Conservation (phyloP, 345 rosid species). For the Streptanthus diversifolius region DNA sequence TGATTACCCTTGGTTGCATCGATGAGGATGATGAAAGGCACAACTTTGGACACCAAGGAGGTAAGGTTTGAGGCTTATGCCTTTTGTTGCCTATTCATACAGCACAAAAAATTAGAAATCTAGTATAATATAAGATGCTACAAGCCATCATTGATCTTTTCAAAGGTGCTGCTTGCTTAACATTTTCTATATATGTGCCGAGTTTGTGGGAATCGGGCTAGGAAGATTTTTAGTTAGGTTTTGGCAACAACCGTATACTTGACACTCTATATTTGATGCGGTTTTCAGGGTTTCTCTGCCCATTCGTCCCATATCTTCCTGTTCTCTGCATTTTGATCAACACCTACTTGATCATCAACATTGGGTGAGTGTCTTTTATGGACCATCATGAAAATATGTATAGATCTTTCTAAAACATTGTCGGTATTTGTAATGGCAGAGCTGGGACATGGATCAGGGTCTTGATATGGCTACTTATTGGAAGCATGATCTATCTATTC, state of each 20-base stretch:
- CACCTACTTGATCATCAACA: slow-evolving; percentile 51
- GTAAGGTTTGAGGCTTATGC: slow-evolving; percentile 30
- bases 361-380: slow-evolving; percentile 47
- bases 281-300: slow-evolving; percentile 58
- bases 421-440: slow-evolving; percentile 36
- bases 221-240: neutral
- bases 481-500: slow-evolving; percentile 46
- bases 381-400: neutral
- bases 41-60: slow-evolving; percentile 67
- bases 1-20: slow-evolving; percentile 52
- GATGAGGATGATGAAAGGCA: slow-evolving; percentile 62
- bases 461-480: slow-evolving; percentile 58
- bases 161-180: neutral
- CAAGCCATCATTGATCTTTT: neutral
- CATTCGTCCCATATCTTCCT: slow-evolving; percentile 57
- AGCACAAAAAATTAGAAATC: neutral
- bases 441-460: slow-evolving; percentile 63
- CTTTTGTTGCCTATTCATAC: neutral
- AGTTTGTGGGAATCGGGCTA: neutral
- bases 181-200: neutral
- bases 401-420: slow-evolving; percentile 6
- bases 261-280: neutral
- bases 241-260: neutral
- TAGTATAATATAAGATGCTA: neutral
- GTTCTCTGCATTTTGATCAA: slow-evolving; percentile 57